A percentile compares a stretch with the other conserved stretches of the same genome.
Conservation (phyloP, 495 filamentous ascomycete species). For the Podospora sp. region DNA sequence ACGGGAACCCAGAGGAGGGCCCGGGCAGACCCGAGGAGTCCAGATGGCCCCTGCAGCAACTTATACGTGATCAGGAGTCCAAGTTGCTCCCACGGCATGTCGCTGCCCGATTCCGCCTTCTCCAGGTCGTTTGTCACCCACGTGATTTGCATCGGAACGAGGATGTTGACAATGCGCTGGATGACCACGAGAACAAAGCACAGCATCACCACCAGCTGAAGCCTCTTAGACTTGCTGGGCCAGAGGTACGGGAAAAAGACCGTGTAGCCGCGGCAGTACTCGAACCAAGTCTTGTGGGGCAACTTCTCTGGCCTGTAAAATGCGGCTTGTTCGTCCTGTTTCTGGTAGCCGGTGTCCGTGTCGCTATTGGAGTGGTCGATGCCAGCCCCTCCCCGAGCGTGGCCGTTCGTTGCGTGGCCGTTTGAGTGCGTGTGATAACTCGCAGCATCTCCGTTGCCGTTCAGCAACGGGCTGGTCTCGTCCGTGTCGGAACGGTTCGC, state of each 20-base stretch:
- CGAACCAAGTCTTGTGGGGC: constrained; percentile 52
- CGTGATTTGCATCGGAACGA: constrained; percentile 77
- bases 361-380: constrained; percentile 35
- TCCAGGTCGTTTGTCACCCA: constrained; percentile 69
- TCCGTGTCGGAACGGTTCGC: constrained; percentile 47
- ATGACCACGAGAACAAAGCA: constrained; percentile 77
- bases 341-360: constrained; percentile 34
- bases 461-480: constrained; percentile 55
- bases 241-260: constrained; percentile 94
- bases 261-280: constrained; percentile 85
- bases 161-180: constrained; percentile 77
- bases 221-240: constrained; percentile 71
- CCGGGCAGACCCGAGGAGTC: constrained; percentile 78
- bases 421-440: constrained; percentile 37
- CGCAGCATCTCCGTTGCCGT: constrained; percentile 30
- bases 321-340: constrained; percentile 50
- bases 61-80: constrained; percentile 77
- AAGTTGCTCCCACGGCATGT: constrained; percentile 54
- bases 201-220: constrained; percentile 75
- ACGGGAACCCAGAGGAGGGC: constrained; percentile 93
- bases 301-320: constrained; percentile 56
- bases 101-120: background rate
- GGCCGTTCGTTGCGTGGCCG: constrained; percentile 27
- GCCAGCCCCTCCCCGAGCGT: constrained; percentile 30
- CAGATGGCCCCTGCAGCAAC: constrained; percentile 85